phyloP scores from a whole-genome alignment of 164 flowering plant genomes.

The Kingdonia uniflora region DNA sequence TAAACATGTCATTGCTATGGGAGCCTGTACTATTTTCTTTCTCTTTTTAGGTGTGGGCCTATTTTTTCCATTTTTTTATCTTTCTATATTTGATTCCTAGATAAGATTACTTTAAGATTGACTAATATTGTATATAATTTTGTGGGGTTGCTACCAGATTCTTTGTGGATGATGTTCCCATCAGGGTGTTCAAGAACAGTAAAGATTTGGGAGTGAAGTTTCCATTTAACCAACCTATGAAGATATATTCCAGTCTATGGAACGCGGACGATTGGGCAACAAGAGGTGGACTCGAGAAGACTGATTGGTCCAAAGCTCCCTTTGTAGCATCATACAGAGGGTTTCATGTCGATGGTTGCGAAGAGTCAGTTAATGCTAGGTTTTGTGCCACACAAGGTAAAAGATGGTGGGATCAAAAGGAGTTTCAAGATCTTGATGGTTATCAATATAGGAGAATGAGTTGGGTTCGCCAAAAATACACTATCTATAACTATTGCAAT shows the following conservation, averaged over 20 bases:
- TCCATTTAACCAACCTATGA: constrained; percentile 40
- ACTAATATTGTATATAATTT: no score
- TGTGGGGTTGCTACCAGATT: constrained; percentile 14
- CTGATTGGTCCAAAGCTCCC: constrained; percentile 40
- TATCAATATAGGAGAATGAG: constrained; percentile 12
- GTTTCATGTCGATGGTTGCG: constrained; percentile 38
- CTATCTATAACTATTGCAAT: constrained; percentile 24
- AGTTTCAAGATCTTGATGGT: constrained; percentile 20
- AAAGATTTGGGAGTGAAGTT: constrained; percentile 29
- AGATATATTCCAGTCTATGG: constrained; percentile 37
- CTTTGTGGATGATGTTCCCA: constrained; percentile 31
- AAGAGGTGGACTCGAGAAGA: constrained; percentile 34
- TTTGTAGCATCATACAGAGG: constrained; percentile 26
- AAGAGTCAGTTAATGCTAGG: constrained; percentile 16
- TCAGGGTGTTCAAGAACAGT: constrained; percentile 32
- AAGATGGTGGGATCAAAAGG: constrained; percentile 28
- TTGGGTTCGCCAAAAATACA: constrained; percentile 16
- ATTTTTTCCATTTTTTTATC: no score
- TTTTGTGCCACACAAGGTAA: constrained; percentile 18
- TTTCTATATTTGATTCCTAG: no score
- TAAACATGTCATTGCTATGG: no score
- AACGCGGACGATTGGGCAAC: constrained; percentile 47
- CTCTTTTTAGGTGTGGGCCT: no score
- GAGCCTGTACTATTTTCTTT: not conserved
- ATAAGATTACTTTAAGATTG: no score